Percentiles rank a stretch among this genome's conserved stretches.
Evolutionary conservation across 2,329 filamentous ascomycete genomes (phyloP).

Genomic region (Mycosphaerella sp.): DNA sequence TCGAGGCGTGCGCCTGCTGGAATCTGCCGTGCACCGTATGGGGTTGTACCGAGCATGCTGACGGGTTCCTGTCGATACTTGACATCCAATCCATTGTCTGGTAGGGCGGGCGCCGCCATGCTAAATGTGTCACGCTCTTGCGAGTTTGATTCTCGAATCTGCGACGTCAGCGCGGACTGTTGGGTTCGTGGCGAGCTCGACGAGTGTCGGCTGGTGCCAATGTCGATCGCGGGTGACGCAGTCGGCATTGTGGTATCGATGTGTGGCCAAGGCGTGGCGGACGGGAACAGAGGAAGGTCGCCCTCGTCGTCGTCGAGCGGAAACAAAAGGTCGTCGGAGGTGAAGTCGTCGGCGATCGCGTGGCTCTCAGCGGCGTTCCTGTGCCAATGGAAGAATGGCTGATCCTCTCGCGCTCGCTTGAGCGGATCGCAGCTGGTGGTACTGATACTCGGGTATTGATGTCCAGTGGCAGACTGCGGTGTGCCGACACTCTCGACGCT

Average conservation of each 20-base stretch:
- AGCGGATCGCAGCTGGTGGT: neutral
- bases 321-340: constrained; percentile 32
- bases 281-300: constrained; percentile 23
- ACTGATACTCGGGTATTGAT: constrained; percentile 7
- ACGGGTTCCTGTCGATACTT: constrained; percentile 51
- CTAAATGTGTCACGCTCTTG: constrained; percentile 33
- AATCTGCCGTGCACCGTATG: constrained; percentile 56
- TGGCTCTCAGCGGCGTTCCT: constrained; percentile 15
- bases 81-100: constrained; percentile 22
- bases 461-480: constrained; percentile 12
- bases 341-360: constrained; percentile 25
- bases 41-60: constrained; percentile 44
- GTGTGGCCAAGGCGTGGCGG: constrained; percentile 19
- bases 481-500: constrained; percentile 30
- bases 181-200: constrained; percentile 55
- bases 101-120: constrained; percentile 8
- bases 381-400: constrained; percentile 18
- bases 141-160: constrained; percentile 46
- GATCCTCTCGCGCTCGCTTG: constrained; percentile 14
- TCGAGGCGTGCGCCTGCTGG: constrained; percentile 49
- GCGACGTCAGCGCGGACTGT: constrained; percentile 58
- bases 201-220: constrained; percentile 48
- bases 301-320: constrained; percentile 26
- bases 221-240: constrained; percentile 54
- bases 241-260: constrained; percentile 43